phyloP scores from a whole-genome alignment of 169 alveolate species.

The Plasmodium sp. region DNA sequence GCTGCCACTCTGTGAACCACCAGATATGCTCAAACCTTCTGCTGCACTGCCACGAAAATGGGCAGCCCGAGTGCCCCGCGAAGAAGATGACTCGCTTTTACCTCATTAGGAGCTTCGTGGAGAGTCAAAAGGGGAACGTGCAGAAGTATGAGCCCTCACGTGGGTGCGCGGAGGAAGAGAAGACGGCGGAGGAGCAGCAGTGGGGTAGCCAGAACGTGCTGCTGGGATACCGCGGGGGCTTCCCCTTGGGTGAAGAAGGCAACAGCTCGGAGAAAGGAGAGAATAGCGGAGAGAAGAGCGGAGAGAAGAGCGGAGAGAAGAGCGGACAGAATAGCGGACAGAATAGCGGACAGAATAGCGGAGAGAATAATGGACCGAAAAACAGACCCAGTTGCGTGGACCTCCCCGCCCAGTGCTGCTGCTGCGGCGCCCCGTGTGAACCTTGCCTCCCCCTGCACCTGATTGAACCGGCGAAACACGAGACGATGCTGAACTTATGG shows the following conservation, averaged over 20 bases:
- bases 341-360: no score
- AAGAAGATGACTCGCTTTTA: not conserved
- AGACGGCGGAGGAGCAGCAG: not conserved
- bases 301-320: no score
- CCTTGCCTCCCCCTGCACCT: not conserved
- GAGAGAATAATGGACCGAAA: no score
- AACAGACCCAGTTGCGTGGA: not conserved
- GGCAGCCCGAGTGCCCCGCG: not conserved
- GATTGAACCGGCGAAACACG: conserved; percentile 10
- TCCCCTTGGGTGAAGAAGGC: no score
- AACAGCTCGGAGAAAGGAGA: no score
- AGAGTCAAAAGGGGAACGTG: not conserved
- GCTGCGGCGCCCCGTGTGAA: not conserved
- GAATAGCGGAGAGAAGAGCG: no score
- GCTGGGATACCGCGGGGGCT: not conserved
- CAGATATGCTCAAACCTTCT: not conserved
- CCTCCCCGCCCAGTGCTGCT: not conserved
- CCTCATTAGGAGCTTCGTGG: not conserved
- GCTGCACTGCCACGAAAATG: not conserved
- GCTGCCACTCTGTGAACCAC: not conserved
- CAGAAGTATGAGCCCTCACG: not conserved
- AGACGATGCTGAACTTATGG: conserved; percentile 9
- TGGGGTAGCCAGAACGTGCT: not conserved
- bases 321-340: no score
- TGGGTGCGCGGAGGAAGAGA: not conserved